These are phyloP conservation scores for Pichia sp. DNA, from an alignment of 1,139 yeast species.

Conservation along the genomic window DNA sequence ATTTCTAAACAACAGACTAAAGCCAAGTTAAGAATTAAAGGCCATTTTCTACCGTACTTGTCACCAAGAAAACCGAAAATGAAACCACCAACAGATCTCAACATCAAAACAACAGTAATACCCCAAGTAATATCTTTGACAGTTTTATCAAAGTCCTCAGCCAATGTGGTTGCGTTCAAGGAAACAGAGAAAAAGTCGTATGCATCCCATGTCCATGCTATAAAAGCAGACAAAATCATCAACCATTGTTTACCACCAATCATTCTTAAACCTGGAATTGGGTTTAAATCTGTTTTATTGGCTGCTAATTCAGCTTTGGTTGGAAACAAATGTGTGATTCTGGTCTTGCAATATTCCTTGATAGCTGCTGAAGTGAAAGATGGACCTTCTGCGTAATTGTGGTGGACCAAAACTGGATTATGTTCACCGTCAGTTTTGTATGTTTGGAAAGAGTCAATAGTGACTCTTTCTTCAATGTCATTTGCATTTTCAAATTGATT, in stretches of 20 bases:
- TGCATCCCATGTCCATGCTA: slow-evolving; percentile 78
- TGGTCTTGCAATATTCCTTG: slow-evolving; percentile 29
- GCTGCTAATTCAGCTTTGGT: slow-evolving; percentile 25
- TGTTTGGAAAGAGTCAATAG: slow-evolving; percentile 9
- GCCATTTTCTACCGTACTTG: slow-evolving; percentile 66
- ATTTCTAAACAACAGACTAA: slow-evolving; percentile 54
- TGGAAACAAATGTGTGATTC: slow-evolving; percentile 37
- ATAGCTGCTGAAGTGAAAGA: slow-evolving; percentile 24
- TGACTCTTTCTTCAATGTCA: not conserved
- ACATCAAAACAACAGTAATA: slow-evolving; percentile 69
- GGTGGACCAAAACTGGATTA: not conserved
- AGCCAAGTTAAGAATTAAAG: slow-evolving; percentile 45
- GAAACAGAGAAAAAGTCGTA: slow-evolving; percentile 70
- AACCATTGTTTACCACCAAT: slow-evolving; percentile 49
- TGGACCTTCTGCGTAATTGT: slow-evolving; percentile 18
- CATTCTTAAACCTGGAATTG: slow-evolving; percentile 41
- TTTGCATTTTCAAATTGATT: too few relatives aligned
- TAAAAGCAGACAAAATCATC: slow-evolving; percentile 53
- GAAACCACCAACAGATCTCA: slow-evolving; percentile 72
- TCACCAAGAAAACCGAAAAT: slow-evolving; percentile 63
- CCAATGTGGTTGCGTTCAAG: slow-evolving; percentile 48
- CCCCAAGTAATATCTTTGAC: slow-evolving; percentile 69
- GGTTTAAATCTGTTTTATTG: slow-evolving; percentile 35
- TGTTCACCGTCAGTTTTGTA: slow-evolving; percentile 9
- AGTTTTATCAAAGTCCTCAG: slow-evolving; percentile 39